Conservation (phyloP, 805 yeast species). For the Komagataella mondaviorum region DNA sequence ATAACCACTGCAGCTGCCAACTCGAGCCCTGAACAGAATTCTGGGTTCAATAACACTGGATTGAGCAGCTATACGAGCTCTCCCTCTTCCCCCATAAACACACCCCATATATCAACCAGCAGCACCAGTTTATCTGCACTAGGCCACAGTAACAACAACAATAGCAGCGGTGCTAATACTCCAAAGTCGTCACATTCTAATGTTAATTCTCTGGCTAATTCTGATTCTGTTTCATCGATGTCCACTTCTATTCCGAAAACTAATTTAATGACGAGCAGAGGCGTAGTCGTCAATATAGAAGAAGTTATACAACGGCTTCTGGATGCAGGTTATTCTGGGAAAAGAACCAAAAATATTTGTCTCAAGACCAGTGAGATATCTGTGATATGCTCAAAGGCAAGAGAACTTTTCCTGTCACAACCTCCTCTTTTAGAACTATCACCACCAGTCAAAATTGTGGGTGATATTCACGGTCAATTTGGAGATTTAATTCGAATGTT, state of each 20-base stretch:
- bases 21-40: not conserved
- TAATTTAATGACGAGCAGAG: conserved; percentile 1
- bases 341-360: conserved; percentile 81
- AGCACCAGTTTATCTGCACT: not conserved
- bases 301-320: conserved; percentile 80
- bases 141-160: conserved; percentile 5
- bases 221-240: not conserved
- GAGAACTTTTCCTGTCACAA: conserved; percentile 82
- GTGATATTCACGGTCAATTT: conserved; percentile 96
- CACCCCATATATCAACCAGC: not conserved
- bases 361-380: conserved; percentile 84
- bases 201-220: not conserved
- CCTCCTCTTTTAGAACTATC: conserved; percentile 81
- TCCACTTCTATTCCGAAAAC: not conserved
- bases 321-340: conserved; percentile 95
- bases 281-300: conserved; percentile 42
- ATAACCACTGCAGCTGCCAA: not conserved
- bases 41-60: not conserved
- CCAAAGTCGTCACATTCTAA: conserved; percentile 2
- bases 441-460: conserved; percentile 79
- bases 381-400: conserved; percentile 70
- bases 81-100: not conserved
- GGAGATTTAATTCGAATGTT: conserved; percentile 83
- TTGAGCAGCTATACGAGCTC: not conserved
- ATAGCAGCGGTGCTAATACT: not conserved